These are phyloP conservation scores for Wickerhamomyces tratensis DNA, from an alignment of 805 yeast genomes.

Conservation along the genomic window DNA sequence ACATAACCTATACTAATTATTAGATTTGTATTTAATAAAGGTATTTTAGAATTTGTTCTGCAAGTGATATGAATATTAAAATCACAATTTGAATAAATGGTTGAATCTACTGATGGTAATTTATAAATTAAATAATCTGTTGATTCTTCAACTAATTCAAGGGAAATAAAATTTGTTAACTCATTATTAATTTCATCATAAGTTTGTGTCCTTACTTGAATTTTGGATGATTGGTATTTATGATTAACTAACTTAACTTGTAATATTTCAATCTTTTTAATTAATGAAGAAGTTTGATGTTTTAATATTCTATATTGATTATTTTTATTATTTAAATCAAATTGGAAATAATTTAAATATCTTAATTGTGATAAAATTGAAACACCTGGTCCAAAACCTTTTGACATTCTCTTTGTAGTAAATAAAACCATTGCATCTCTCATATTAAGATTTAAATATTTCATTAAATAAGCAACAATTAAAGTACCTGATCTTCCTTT, in stretches of 20 bases:
- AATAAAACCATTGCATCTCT: constrained; percentile 43
- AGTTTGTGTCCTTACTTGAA: too few species aligned
- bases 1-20: constrained; percentile 17
- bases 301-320: too few species aligned
- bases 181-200: too few species aligned
- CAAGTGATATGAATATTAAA: constrained; percentile 17
- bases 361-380: constrained; percentile 62
- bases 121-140: not conserved
- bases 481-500: constrained; percentile 86
- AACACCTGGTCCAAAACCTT: constrained; percentile 54
- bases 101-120: not conserved
- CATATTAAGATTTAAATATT: constrained; percentile 25
- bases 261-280: not conserved
- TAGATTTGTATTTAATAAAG: not conserved
- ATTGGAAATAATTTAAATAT: constrained; percentile 50
- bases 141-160: not conserved
- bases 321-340: not conserved
- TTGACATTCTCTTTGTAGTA: constrained; percentile 46
- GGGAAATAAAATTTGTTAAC: too few species aligned
- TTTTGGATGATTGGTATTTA: too few species aligned
- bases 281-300: too few species aligned
- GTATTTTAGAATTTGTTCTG: constrained; percentile 1
- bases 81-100: not conserved
- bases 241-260: constrained; percentile 1
- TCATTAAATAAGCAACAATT: constrained; percentile 62